Base-by-base conservation (phyloP, 208 protist genomes). In the Crithidia acanthocephali region DNA sequence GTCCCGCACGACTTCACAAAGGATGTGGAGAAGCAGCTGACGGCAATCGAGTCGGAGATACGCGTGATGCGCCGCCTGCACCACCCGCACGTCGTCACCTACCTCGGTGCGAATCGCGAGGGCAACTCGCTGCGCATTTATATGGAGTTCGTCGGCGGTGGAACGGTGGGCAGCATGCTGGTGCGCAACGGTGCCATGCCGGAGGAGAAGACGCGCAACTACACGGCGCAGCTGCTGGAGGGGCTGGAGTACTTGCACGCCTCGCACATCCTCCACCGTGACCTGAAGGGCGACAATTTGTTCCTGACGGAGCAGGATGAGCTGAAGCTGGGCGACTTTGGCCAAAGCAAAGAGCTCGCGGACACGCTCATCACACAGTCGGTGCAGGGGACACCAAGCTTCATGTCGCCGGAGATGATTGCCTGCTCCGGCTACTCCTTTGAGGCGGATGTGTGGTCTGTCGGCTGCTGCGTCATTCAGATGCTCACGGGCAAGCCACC, bases 401-500 rank as follows among this genome's bases (percentile, higher is more conserved):
- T 95, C 64, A 98, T 98, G 93, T 93, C 96, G 11, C 96, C 96
- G 5, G 94, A 98, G 72, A 91, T 98, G 27, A 96, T 98, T 71
- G 80, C 81, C 0, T 91, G 91, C 74, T 93, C 77, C 45, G 95
- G 95, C 11, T 92, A 97, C 74, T 89, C 86, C 50, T 92, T 89
- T 57, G 81, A 83, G 68, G 94, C 93, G 0, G 95, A 98, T 71
- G 85, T 98, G 35, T 98, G 95, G 95, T 95, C 88, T 16, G 86
- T 98, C 9, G 95, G 94, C 3, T 98, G 93, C 79, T 95, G 87
- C 67, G 85, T 97, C 10, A 65, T 97, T 11, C 86, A 98, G 74
- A 97, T 98, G 92, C 80, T 98, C 10, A 95, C 83, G n/a, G 94
- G 90, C 27, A 66, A 74, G 47, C 91, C 93, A 27, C 93, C 93